Evolutionary conservation across 139 green algal species (phyloP).

Genomic region (Gonium pectorale): DNA sequence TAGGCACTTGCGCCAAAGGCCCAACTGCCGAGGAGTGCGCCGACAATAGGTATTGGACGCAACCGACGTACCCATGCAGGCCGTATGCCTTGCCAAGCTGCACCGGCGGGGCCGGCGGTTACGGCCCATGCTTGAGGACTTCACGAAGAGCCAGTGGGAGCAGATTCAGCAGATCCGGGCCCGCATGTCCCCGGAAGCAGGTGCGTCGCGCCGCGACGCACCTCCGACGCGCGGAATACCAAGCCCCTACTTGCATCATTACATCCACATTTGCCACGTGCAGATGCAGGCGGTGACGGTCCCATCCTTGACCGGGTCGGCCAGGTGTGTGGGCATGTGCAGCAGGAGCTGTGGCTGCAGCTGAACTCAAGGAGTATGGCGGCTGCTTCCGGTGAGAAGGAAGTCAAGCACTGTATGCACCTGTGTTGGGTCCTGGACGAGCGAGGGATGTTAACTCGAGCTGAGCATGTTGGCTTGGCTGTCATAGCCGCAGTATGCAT

Average conservation of each 20-base stretch:
- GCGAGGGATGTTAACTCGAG: too few relatives aligned
- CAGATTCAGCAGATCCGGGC: background rate
- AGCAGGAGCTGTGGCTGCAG: conserved; percentile 37
- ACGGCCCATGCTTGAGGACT: background rate
- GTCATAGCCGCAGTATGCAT: too few relatives aligned
- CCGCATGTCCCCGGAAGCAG: background rate
- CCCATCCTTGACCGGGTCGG: background rate
- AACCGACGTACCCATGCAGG: background rate
- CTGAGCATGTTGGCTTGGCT: too few relatives aligned
- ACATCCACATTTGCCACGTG: background rate
- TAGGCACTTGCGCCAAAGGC: too few relatives aligned
- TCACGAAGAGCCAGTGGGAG: conserved; percentile 23
- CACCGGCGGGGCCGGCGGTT: background rate
- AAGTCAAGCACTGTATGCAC: background rate
- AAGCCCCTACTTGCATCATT: background rate
- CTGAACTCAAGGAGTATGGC: conserved; percentile 20
- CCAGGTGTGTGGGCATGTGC: background rate
- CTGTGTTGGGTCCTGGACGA: background rate
- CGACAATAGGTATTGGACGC: too few relatives aligned
- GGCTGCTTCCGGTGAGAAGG: background rate
- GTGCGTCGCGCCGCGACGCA: background rate
- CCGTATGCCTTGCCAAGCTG: background rate
- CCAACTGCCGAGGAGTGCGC: too few relatives aligned
- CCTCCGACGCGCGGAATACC: background rate
- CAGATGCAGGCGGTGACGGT: background rate